Conservation (phyloP, 768 basidiomycete species). For the Boletellus ananiceps region DNA sequence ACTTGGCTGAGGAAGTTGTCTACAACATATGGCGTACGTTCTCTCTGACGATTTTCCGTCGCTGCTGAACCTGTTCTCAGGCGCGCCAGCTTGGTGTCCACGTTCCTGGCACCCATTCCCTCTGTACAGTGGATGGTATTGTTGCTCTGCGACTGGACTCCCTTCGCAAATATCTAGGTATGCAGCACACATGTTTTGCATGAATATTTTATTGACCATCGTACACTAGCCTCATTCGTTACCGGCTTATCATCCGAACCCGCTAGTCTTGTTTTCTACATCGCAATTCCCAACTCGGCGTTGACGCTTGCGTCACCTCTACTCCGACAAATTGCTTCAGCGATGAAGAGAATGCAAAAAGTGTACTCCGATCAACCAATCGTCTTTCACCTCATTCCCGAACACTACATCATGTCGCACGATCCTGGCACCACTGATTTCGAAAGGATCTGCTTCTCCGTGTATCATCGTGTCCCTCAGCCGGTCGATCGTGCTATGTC, state of each 20-base stretch:
- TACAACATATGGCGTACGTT: slow-evolving; percentile 54
- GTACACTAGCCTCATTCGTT: slow-evolving; percentile 45
- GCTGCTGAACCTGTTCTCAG: slow-evolving; percentile 34
- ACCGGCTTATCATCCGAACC: slow-evolving; percentile 36
- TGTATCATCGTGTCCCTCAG: slow-evolving; percentile 69
- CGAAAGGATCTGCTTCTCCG: slow-evolving; percentile 52
- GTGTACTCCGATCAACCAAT: slow-evolving; percentile 45
- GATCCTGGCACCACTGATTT: slow-evolving; percentile 25
- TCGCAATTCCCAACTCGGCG: slow-evolving; percentile 56
- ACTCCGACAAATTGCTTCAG: slow-evolving; percentile 65
- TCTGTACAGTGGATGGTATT: slow-evolving; percentile 51
- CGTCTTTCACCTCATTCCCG: slow-evolving; percentile 72
- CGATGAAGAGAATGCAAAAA: slow-evolving; percentile 54
- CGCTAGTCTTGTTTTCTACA: slow-evolving; percentile 57
- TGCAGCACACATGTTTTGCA: slow-evolving; percentile 11
- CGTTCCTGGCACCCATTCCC: slow-evolving; percentile 44
- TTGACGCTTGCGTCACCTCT: slow-evolving; percentile 62
- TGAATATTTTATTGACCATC: background rate
- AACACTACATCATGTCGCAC: slow-evolving; percentile 46
- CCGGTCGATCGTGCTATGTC: slow-evolving; percentile 60
- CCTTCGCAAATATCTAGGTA: slow-evolving; percentile 64
- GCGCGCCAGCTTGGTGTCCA: slow-evolving; percentile 59
- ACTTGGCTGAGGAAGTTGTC: slow-evolving; percentile 56
- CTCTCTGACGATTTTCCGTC: background rate
- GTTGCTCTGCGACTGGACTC: slow-evolving; percentile 63